Base-by-base conservation (phyloP, 2,329 filamentous ascomycete species). In the Neofusicoccum sp. region DNA sequence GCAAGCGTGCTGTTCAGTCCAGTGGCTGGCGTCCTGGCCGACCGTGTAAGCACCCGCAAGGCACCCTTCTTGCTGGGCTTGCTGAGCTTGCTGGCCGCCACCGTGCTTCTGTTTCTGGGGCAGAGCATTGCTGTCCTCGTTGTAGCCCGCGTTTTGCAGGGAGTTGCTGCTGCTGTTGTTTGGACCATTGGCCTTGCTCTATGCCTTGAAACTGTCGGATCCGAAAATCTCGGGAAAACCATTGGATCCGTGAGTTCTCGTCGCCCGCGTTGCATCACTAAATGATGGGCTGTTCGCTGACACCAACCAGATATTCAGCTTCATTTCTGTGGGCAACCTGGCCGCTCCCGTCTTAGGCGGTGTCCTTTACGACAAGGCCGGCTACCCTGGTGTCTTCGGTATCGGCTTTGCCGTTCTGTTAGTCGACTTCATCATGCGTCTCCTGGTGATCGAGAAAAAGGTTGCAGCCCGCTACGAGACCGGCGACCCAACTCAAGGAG, bases 381-480 rank as follows among this genome's bases (percentile, higher is more conserved):
- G 87, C 2, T 85, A 85, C 68, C 70, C 73, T 9, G 85, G 85
- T 0, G 85, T 89, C 0, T 88, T 88, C 70, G 81, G 80, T 0
- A 74, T 88, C 16, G 82, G 81, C 0, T 79, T 85, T 50, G 81
- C 77, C 0, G 72, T 89, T 5, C 71, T 89, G 2, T 80, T 69
- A 0, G 64, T 89, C 16, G 87, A 89, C 71, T 84, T 89, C 64
- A 64, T 84, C 29, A 83, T 89, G 80, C 81, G 87, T 12, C 67
- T 87, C 0, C 70, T 85, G 3, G 79, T 89, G 59, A 80, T 89
- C n/a, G 87, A 89, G 73, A 88, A 87, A 74, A 86, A 85, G 69
- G 79, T 81, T 1, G 85, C 85, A 6, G 60, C 48, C 7, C 37
- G 60, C 43, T 62, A 62, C 37, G 60, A 54, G 22, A 62, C 39